phyloP scores from a whole-genome alignment of 306 rosid genomes.

The Phaseolus lunatus region DNA sequence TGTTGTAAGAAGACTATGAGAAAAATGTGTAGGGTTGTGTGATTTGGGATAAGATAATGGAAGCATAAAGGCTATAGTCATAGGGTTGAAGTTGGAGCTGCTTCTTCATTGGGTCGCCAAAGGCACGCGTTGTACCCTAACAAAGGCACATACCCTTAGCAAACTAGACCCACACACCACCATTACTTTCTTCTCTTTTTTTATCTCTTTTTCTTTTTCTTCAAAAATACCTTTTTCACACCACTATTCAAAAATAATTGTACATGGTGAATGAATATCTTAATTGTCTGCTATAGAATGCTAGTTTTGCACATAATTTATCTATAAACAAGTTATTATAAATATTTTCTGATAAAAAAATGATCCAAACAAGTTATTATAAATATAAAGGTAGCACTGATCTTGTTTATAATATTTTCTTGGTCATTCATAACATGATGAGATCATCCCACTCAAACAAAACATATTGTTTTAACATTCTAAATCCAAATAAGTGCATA shows the following conservation, averaged over 20 bases:
- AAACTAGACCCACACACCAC: slow-evolving; percentile 44
- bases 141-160: slow-evolving; percentile 50
- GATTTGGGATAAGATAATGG: background rate
- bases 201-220: background rate
- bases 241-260: no score
- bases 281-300: no score
- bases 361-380: no score
- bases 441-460: background rate
- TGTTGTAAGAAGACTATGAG: background rate
- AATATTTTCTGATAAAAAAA: no score
- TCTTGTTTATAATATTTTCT: background rate
- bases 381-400: background rate
- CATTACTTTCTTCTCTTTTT: background rate
- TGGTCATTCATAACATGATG: background rate
- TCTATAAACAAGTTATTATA: no score
- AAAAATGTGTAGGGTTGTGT: background rate
- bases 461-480: background rate
- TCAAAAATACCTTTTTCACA: no score
- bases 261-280: no score
- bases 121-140: slow-evolving; percentile 66
- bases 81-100: slow-evolving; percentile 19
- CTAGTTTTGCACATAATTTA: no score
- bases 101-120: slow-evolving; percentile 6
- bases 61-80: slow-evolving; percentile 23
- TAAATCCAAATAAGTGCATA: slow-evolving; percentile 34